Evolutionary conservation across 1,139 yeast species (phyloP).

Genomic region (Lodderomyces orthopsilosis): DNA sequence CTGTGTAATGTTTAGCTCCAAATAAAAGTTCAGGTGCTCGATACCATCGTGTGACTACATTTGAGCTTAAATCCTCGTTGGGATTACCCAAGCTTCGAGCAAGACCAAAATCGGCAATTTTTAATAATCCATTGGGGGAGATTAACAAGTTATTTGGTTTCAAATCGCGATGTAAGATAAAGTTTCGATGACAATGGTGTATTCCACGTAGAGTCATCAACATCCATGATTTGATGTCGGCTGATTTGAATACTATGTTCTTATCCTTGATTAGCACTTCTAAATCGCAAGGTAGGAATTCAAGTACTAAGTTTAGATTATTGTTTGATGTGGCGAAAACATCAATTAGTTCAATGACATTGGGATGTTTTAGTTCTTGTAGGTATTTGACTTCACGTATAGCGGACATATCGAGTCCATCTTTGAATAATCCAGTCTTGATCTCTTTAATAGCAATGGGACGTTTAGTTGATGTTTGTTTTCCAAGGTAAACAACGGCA

Average conservation of each 20-base stretch:
- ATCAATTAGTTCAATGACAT: constrained; percentile 84
- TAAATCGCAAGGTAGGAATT: constrained; percentile 86
- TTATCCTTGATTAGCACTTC: constrained; percentile 87
- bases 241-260: constrained; percentile 70
- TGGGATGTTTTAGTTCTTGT: constrained; percentile 79
- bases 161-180: constrained; percentile 84
- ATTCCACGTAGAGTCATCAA: constrained; percentile 91
- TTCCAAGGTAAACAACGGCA: constrained; percentile 92
- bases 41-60: constrained; percentile 97
- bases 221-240: constrained; percentile 92
- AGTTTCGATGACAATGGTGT: constrained; percentile 92
- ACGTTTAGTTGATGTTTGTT: constrained; percentile 53
- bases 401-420: constrained; percentile 97
- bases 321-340: constrained; percentile 66
- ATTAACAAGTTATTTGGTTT: constrained; percentile 80
- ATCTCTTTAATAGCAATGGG: constrained; percentile 91
- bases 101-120: constrained; percentile 95
- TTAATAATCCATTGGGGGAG: constrained; percentile 82
- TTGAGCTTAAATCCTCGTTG: constrained; percentile 79
- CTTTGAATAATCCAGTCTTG: constrained; percentile 91
- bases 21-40: constrained; percentile 90
- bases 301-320: constrained; percentile 82
- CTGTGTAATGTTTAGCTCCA: constrained; percentile 86
- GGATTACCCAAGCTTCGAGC: constrained; percentile 82
- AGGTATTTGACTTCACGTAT: constrained; percentile 90